Percentiles rank a stretch among this genome's conserved stretches.
Conservation (phyloP, 2,329 filamentous ascomycete species). For the Aspergillus fructus region DNA sequence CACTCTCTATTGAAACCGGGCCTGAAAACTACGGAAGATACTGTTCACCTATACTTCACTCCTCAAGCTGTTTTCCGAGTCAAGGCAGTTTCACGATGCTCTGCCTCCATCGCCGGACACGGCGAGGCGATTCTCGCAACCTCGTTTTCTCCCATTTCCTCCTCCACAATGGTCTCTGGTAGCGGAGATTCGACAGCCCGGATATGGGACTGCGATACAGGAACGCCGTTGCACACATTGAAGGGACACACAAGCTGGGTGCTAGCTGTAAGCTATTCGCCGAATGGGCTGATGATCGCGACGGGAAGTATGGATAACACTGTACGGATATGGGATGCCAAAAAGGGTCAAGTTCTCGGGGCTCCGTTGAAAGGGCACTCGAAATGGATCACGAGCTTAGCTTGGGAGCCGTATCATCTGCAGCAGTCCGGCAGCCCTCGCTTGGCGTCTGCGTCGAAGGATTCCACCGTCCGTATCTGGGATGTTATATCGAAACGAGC, state of each 20-base stretch:
- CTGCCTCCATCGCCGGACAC: slow-evolving; percentile 84
- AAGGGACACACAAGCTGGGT: slow-evolving; percentile 91
- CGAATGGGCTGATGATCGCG: slow-evolving; percentile 76
- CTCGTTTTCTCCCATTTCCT: slow-evolving; percentile 78
- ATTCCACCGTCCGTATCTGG: slow-evolving; percentile 86
- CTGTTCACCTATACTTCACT: slow-evolving; percentile 62
- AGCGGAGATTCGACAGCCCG: slow-evolving; percentile 88
- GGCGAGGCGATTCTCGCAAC: slow-evolving; percentile 85
- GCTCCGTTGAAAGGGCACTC: slow-evolving; percentile 77
- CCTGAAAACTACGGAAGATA: slow-evolving; percentile 59
- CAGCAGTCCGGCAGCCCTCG: slow-evolving; percentile 72
- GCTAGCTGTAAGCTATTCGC: slow-evolving; percentile 80
- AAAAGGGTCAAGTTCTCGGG: slow-evolving; percentile 72
- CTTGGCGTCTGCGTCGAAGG: slow-evolving; percentile 84
- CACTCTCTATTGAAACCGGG: slow-evolving; percentile 52
- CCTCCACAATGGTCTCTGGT: slow-evolving; percentile 77
- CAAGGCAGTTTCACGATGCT: slow-evolving; percentile 85
- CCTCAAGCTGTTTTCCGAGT: slow-evolving; percentile 94
- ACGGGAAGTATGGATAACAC: slow-evolving; percentile 93
- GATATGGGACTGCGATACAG: slow-evolving; percentile 93
- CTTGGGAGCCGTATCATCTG: slow-evolving; percentile 91
- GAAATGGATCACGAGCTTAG: slow-evolving; percentile 83
- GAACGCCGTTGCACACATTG: slow-evolving; percentile 81
- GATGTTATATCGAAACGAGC: slow-evolving; percentile 73
- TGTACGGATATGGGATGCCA: slow-evolving; percentile 84